Evolutionary conservation across 176 grass and related monocot genomes (phyloP), one percentile per base, ranked within the genome.

Genomic region (Eragrostis nindensis): DNA sequence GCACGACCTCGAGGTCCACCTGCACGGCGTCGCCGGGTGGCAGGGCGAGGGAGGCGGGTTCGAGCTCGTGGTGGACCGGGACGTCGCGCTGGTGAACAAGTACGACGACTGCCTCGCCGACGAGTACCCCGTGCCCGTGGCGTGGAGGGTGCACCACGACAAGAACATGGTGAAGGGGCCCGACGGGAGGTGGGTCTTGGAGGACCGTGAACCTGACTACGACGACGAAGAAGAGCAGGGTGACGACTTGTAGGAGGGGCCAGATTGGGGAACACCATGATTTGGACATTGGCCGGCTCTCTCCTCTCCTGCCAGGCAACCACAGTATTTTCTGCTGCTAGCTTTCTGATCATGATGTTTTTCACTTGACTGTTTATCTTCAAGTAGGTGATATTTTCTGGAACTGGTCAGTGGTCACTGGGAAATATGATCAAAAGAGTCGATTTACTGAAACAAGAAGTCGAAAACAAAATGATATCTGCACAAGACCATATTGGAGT

Each of bases 21-120:
- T 95, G 64, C 96, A 98, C 46, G 90, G 92, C 59, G 17, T 91
- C 39, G 90, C 96, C 5, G 96, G 96, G 13, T 80, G 83, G 67
- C 86, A 85, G 25, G 81, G 87, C 17, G 78, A 56, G 25, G 16
- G 30, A 14, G 71, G 73, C n/a, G 77, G 25, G 52, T 95, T 98
- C 72, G 71, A 79, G 84, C 27, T 98, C 48, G 90, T 84, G 30
- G 59, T 98, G 26, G 88, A 93, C 41, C 79, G 96, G 14, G 92
- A 98, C 89, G 43, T 98, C 11, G 88, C 88, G 11, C 86, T 95
- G 73, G 92, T 95, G 73, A 98, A 98, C 73, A 98, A 98, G 84
- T 83, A 77, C 84, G 62, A 81, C 14, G 90, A 91, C 83, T 87
- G 90, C 50, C 60, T 98, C 21, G 84, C 88, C 61, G 90, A 98